Conservation (phyloP, 345 rosid genomes). For the Durio zibethinus region DNA sequence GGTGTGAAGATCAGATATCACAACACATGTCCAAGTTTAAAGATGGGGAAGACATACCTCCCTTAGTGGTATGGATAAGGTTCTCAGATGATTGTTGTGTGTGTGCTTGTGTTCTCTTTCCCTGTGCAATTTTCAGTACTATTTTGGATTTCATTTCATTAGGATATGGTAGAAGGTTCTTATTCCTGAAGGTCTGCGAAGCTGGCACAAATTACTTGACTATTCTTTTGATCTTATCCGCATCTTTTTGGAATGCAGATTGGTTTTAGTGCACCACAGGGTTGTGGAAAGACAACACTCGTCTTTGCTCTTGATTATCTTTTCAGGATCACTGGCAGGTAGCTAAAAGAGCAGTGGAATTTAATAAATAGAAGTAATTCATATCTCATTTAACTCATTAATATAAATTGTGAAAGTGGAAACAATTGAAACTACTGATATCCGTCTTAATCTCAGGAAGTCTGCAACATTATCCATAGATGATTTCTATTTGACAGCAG, state of each 20-base stretch:
- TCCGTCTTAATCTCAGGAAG: constrained; percentile 47
- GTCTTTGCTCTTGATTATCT: constrained; percentile 93
- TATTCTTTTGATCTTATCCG: constrained; percentile 3
- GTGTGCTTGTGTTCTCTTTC: neutral
- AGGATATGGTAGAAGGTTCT: neutral
- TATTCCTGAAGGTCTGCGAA: neutral
- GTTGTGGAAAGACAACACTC: constrained; percentile 98
- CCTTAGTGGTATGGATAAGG: constrained; percentile 65
- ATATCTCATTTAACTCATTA: constrained; percentile 6
- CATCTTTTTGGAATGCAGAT: constrained; percentile 45
- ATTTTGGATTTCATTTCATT: neutral
- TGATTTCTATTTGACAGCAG: constrained; percentile 88
- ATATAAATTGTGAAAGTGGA: neutral
- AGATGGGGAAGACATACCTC: constrained; percentile 72
- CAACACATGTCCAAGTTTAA: constrained; percentile 58
- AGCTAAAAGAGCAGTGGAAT: constrained; percentile 18
- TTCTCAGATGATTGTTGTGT: neutral
- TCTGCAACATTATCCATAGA: constrained; percentile 85
- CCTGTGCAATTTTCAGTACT: neutral
- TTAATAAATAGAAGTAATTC: constrained; percentile 2
- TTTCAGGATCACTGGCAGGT: constrained; percentile 75
- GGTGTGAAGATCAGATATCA: constrained; percentile 90
- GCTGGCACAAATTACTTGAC: neutral
- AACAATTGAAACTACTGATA: neutral
- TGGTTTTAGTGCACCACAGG: constrained; percentile 98